These are phyloP conservation scores for Syzygium malaccense DNA, from an alignment of 441 rosid genomes.

Conservation along the genomic window DNA sequence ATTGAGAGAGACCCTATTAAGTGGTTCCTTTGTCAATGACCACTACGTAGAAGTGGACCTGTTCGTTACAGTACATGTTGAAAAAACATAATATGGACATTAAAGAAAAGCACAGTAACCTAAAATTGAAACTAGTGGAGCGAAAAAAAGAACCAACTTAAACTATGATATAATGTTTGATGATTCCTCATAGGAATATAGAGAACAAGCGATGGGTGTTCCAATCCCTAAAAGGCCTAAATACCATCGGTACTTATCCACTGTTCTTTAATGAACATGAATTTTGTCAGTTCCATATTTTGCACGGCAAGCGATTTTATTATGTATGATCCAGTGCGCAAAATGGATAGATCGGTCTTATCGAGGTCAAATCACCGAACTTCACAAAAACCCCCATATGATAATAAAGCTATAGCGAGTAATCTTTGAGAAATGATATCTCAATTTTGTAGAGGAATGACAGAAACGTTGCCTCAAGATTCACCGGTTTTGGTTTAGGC, in stretches of 20 bases:
- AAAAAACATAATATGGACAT: background rate
- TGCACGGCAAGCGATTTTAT: background rate
- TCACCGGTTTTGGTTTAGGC: background rate
- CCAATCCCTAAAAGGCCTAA: background rate
- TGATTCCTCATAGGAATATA: background rate
- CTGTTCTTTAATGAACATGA: background rate
- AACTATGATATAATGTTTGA: background rate
- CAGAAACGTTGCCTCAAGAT: background rate
- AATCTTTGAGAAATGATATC: fast-evolving
- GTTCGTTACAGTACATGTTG: background rate
- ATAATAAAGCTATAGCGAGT: background rate
- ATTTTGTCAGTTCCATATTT: background rate
- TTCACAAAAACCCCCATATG: background rate
- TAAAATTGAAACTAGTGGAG: background rate
- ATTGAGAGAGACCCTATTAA: too few species aligned
- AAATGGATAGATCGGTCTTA: background rate
- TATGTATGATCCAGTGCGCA: background rate
- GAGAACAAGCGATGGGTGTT: background rate
- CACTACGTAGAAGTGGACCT: background rate
- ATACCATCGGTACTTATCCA: too few species aligned
- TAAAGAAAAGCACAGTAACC: background rate
- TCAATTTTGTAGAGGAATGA: fast-evolving
- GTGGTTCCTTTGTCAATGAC: too few species aligned
- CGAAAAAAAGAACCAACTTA: too few species aligned
- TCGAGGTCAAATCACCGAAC: background rate